A percentile compares a stretch with the other conserved stretches of the same genome.
Evolutionary conservation across 1,284 basidiomycete species (phyloP).

Genomic region (Fomitiporia mediterranea): DNA sequence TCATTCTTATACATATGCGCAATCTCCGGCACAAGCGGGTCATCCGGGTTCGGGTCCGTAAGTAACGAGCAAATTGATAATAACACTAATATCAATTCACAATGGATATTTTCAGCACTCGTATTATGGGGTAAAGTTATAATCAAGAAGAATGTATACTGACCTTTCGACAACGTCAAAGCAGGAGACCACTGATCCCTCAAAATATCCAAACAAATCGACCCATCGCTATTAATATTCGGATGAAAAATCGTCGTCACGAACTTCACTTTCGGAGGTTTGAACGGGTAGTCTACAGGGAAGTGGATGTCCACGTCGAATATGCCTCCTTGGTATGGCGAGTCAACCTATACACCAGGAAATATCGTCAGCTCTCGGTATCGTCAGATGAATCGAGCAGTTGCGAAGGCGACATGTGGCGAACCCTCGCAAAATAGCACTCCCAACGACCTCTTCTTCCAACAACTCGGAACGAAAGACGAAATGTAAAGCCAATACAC

Average conservation of each 20-base stretch:
- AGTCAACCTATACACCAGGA: conserved; percentile 65
- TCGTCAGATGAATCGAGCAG: not conserved
- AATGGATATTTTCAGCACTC: not conserved
- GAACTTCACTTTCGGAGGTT: conserved; percentile 99
- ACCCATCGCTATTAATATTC: conserved; percentile 97
- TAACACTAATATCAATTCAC: conserved; percentile 73
- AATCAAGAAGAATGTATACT: conserved; percentile 22
- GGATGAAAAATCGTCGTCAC: conserved; percentile 97
- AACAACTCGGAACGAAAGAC: not conserved
- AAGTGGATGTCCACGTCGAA: conserved; percentile 95
- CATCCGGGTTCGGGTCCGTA: conserved; percentile 96
- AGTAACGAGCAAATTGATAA: conserved; percentile 96
- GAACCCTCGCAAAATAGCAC: too few relatives aligned
- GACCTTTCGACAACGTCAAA: conserved; percentile 97
- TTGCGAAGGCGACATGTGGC: conserved; percentile 17
- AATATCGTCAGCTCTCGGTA: conserved; percentile 1
- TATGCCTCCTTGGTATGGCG: conserved; percentile 93
- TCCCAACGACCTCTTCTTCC: too few relatives aligned
- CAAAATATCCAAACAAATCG: conserved; percentile 97
- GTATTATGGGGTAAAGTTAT: not conserved
- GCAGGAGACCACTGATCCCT: conserved; percentile 98
- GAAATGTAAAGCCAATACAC: conserved; percentile 33
- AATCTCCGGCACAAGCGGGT: conserved; percentile 78
- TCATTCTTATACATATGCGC: conserved; percentile 96
- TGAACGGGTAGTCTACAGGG: conserved; percentile 96